Conservation (phyloP, 257 asterid genomes). For the Perilla frutescens region DNA sequence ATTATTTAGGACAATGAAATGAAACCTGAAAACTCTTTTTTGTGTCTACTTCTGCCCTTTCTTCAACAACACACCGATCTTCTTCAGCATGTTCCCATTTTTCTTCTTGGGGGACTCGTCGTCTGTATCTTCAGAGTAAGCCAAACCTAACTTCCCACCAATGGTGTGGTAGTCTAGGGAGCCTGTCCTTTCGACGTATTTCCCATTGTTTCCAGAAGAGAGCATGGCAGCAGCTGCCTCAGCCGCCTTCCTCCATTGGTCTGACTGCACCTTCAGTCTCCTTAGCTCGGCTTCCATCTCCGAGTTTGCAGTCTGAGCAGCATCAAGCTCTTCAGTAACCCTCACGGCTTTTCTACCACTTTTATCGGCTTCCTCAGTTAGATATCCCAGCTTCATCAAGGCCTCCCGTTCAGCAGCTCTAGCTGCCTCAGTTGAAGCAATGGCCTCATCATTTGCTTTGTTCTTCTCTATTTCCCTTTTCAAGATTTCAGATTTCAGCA, state of each 20-base stretch:
- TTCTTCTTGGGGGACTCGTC: slow-evolving; percentile 84
- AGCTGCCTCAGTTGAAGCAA: slow-evolving; percentile 55
- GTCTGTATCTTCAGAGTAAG: slow-evolving; percentile 64
- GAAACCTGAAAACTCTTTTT: slow-evolving; percentile 24
- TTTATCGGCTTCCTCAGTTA: slow-evolving; percentile 76
- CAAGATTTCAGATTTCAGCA: slow-evolving; percentile 59
- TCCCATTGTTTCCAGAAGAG: slow-evolving; percentile 62
- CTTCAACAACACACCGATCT: slow-evolving; percentile 78
- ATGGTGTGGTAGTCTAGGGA: slow-evolving; percentile 63
- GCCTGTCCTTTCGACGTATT: slow-evolving; percentile 61
- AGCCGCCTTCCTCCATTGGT: slow-evolving; percentile 98
- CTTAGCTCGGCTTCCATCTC: slow-evolving; percentile 85
- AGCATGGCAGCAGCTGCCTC: slow-evolving; percentile 93
- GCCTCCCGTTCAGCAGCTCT: slow-evolving; percentile 73
- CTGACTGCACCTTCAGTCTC: slow-evolving; percentile 84
- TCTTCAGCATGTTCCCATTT: slow-evolving; percentile 81
- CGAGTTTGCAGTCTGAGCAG: slow-evolving; percentile 68
- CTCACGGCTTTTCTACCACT: slow-evolving; percentile 56
- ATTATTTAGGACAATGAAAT: slow-evolving; percentile 29
- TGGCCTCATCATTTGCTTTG: slow-evolving; percentile 50
- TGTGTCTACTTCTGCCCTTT: slow-evolving; percentile 69
- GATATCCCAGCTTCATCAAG: slow-evolving; percentile 58
- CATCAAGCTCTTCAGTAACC: slow-evolving; percentile 70
- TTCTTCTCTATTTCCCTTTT: slow-evolving; percentile 49
- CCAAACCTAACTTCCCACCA: slow-evolving; percentile 68